These are phyloP conservation scores for Nemania bipapillata DNA, from an alignment of 2,329 filamentous ascomycete species.

Conservation along the genomic window DNA sequence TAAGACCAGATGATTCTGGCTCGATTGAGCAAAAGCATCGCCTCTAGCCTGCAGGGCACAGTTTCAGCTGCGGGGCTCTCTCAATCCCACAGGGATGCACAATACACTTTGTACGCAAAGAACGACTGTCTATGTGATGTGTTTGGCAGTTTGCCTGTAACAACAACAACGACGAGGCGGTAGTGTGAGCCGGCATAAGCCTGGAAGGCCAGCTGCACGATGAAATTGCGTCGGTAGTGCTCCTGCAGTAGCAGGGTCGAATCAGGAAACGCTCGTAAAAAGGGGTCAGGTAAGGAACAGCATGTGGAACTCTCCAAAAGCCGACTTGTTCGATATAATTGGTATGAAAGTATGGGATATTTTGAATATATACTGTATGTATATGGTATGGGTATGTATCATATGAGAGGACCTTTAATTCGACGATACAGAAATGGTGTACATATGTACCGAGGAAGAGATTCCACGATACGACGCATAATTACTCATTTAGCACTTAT, in stretches of 20 bases:
- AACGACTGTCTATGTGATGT: background rate
- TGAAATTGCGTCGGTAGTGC: constrained; percentile 42
- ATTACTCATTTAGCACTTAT: too few species aligned
- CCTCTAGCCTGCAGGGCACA: constrained; percentile 28
- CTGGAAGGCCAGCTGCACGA: constrained; percentile 37
- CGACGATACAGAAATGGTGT: background rate
- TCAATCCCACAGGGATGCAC: constrained; percentile 21
- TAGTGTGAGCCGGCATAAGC: constrained; percentile 23
- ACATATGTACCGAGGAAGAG: background rate
- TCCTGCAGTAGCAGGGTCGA: constrained; percentile 29
- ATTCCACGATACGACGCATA: too few species aligned
- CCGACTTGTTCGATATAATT: too few species aligned
- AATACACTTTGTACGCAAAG: too few species aligned
- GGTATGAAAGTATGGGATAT: too few species aligned
- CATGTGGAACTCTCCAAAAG: background rate
- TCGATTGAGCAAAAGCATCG: constrained; percentile 34
- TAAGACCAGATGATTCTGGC: constrained; percentile 35
- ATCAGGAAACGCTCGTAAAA: constrained; percentile 25
- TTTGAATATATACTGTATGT: too few species aligned
- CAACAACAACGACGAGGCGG: constrained; percentile 8
- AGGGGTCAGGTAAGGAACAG: constrained; percentile 21
- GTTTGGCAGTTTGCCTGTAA: background rate
- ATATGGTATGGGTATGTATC: too few species aligned
- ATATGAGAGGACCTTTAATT: background rate
- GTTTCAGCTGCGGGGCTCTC: constrained; percentile 36